Percentiles rank a stretch among this genome's conserved stretches.
Conservation (phyloP, 2,329 filamentous ascomycete genomes). For the Beauveria medogensis region DNA sequence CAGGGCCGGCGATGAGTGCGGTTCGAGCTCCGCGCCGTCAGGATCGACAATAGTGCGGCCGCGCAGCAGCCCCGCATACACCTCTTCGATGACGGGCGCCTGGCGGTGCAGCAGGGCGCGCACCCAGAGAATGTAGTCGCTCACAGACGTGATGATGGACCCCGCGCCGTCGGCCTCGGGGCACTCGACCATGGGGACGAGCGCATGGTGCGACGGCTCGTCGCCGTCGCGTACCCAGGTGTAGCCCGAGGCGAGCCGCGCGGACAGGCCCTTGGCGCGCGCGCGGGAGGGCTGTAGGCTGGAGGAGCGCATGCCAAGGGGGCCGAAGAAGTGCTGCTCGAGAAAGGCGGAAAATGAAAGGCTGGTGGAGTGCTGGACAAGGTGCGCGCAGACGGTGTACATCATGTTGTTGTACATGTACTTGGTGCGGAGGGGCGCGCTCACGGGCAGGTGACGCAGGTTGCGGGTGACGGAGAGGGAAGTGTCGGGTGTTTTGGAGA, state of each 20-base stretch:
- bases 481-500: slow-evolving; percentile 15
- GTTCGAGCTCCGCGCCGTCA: slow-evolving; percentile 4
- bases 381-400: slow-evolving; percentile 19
- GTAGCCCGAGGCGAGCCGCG: slow-evolving; percentile 16
- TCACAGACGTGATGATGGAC: slow-evolving; percentile 20
- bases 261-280: slow-evolving; percentile 14
- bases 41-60: slow-evolving; percentile 16
- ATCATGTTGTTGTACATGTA: slow-evolving; percentile 23
- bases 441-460: slow-evolving; percentile 19
- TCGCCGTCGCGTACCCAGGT: slow-evolving; percentile 13
- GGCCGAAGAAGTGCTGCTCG: slow-evolving; percentile 17
- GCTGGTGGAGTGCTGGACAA: slow-evolving; percentile 17
- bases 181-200: slow-evolving; percentile 9
- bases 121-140: slow-evolving; percentile 23
- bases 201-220: slow-evolving; percentile 2
- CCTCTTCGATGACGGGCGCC: slow-evolving; percentile 17
- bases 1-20: slow-evolving; percentile 8
- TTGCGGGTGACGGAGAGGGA: slow-evolving; percentile 20
- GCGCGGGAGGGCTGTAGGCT: slow-evolving; percentile 18
- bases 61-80: slow-evolving; percentile 18
- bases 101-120: slow-evolving; percentile 19
- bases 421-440: slow-evolving; percentile 17
- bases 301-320: slow-evolving; percentile 20
- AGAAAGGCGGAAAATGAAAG: slow-evolving; percentile 18
- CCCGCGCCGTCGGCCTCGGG: slow-evolving; percentile 24